Conservation (phyloP, 116 monocot genomes). For the Thalassia testudinum region DNA sequence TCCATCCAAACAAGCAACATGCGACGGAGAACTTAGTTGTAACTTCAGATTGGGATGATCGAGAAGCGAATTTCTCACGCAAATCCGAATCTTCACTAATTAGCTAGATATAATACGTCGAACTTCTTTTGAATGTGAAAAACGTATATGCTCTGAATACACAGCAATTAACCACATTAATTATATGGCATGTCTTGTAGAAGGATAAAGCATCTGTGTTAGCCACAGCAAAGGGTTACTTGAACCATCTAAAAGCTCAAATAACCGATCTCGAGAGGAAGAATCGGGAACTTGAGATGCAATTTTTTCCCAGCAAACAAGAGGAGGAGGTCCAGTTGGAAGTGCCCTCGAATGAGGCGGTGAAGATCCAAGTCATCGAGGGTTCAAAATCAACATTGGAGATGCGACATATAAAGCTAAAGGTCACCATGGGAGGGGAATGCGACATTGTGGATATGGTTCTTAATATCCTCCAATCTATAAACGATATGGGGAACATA, state of each 20-base stretch:
- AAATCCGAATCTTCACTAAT: too few relatives aligned
- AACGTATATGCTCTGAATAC: too few relatives aligned
- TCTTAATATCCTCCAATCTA: constrained; percentile 21
- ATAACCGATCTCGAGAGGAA: constrained; percentile 43
- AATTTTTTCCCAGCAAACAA: constrained; percentile 6
- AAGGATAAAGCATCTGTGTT: constrained; percentile 81
- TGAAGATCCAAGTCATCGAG: constrained; percentile 19
- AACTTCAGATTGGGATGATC: too few relatives aligned
- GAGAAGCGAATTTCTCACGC: too few relatives aligned
- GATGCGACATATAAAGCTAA: constrained; percentile 15
- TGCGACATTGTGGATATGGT: constrained; percentile 28
- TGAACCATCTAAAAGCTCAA: constrained; percentile 38
- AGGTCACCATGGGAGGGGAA: constrained; percentile 20
- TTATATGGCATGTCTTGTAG: constrained; percentile 9
- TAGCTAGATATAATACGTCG: too few relatives aligned
- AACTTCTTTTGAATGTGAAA: too few relatives aligned
- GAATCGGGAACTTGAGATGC: constrained; percentile 38
- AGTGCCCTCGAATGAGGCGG: constrained; percentile 15
- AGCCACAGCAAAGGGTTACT: constrained; percentile 30
- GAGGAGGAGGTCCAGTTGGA: background rate
- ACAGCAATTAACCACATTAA: background rate
- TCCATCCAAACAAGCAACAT: too few relatives aligned
- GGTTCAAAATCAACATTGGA: constrained; percentile 10
- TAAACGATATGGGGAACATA: constrained; percentile 24
- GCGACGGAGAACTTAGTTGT: too few relatives aligned